Conservation (phyloP, 169 alveolate genomes). For the Plasmodium coatneyi region DNA sequence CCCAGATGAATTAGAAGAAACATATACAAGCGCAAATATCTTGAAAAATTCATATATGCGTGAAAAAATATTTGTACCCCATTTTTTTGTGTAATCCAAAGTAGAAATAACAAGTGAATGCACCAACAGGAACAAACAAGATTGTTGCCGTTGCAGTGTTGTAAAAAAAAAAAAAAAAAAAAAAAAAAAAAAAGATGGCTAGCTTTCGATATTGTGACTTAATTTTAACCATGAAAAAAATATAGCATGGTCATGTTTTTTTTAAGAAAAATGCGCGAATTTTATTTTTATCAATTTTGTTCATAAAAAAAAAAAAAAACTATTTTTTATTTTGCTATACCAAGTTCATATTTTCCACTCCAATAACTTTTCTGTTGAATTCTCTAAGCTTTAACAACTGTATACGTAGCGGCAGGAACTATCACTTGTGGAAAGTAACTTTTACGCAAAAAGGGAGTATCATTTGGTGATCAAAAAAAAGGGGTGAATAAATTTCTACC, state of each 20-base stretch:
- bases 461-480: slow-evolving; percentile 16
- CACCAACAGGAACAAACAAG: slow-evolving; percentile 41
- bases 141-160: slow-evolving; percentile 66
- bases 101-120: slow-evolving; percentile 48
- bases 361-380: background rate
- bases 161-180: slow-evolving; percentile 70
- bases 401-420: slow-evolving; percentile 8
- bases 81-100: slow-evolving; percentile 16
- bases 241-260: slow-evolving; percentile 53
- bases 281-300: slow-evolving; percentile 14
- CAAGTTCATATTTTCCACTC: background rate
- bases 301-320: slow-evolving; percentile 17
- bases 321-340: background rate
- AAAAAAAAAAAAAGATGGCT: slow-evolving; percentile 22
- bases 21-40: slow-evolving; percentile 11
- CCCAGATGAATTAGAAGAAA: slow-evolving; percentile 15
- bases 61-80: slow-evolving; percentile 21
- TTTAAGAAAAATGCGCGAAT: slow-evolving; percentile 8
- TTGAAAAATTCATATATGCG: slow-evolving; percentile 16
- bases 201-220: slow-evolving; percentile 56
- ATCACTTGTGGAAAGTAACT: slow-evolving; percentile 19
- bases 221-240: slow-evolving; percentile 15
- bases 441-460: background rate
- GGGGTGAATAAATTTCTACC: slow-evolving; percentile 6
- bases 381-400: slow-evolving; percentile 22